These are phyloP conservation scores for Schizopora paradoxa DNA, from an alignment of 1,284 basidiomycete genomes.

Conservation along the genomic window DNA sequence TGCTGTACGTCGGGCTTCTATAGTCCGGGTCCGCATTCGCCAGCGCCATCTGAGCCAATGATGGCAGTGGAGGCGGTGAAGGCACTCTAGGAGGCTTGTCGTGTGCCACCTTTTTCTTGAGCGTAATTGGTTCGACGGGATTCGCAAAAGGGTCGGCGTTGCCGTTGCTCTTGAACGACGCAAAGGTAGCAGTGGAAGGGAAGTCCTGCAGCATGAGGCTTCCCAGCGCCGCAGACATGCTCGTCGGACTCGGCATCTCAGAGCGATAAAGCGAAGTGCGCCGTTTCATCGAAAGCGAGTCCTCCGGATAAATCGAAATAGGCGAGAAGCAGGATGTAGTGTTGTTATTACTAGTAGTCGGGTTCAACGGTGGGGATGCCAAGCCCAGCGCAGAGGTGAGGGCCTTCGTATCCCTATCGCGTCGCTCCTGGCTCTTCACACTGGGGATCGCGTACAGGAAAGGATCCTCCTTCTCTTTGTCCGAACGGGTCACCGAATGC, in stretches of 20 bases:
- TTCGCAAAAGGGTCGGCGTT: slow-evolving; percentile 12
- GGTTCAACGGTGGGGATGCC: slow-evolving; percentile 21
- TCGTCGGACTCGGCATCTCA: slow-evolving; percentile 16
- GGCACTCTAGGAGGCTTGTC: slow-evolving; percentile 73
- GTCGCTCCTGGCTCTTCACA: slow-evolving; percentile 39
- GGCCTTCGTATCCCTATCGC: slow-evolving; percentile 46
- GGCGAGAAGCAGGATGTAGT: slow-evolving; percentile 39
- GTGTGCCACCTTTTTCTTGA: slow-evolving; percentile 9
- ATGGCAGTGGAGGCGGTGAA: slow-evolving; percentile 68
- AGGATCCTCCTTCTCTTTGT: slow-evolving; percentile 28
- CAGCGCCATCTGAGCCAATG: slow-evolving; percentile 70
- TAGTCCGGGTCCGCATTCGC: slow-evolving; percentile 59
- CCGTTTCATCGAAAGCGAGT: slow-evolving; percentile 54
- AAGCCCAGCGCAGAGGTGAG: slow-evolving; percentile 52
- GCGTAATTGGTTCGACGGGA: slow-evolving; percentile 8
- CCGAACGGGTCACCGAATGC: slow-evolving; percentile 9
- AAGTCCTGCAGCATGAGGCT: slow-evolving; percentile 57
- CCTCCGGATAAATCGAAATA: slow-evolving; percentile 61
- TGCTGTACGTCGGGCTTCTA: slow-evolving; percentile 74
- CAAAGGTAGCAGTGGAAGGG: slow-evolving; percentile 28
- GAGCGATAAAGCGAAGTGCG: slow-evolving; percentile 12
- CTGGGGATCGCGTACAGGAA: slow-evolving; percentile 28
- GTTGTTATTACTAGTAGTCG: slow-evolving; percentile 34
- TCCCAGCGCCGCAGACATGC: slow-evolving; percentile 45
- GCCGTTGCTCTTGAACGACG: slow-evolving; percentile 15